These are phyloP conservation scores for Trametes gibbosa DNA, from an alignment of 768 basidiomycete species.

Conservation along the genomic window DNA sequence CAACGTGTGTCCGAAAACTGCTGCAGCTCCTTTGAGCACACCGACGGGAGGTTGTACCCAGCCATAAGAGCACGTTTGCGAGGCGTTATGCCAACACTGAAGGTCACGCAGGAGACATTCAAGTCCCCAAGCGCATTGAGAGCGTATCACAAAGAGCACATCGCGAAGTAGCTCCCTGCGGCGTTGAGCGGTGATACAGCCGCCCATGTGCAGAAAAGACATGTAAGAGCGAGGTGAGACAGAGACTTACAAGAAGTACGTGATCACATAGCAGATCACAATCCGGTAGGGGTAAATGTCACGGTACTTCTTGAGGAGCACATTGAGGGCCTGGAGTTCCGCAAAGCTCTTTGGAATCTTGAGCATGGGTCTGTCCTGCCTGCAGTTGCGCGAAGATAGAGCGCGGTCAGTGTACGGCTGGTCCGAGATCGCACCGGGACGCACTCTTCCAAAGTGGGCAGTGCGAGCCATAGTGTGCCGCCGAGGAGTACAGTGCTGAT, in stretches of 20 bases:
- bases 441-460: slow-evolving; percentile 77
- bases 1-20: background rate
- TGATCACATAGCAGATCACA: slow-evolving; percentile 80
- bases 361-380: slow-evolving; percentile 71
- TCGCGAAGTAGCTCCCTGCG: too few relatives aligned
- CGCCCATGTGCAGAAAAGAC: background rate
- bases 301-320: slow-evolving; percentile 86
- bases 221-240: background rate
- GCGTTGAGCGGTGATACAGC: background rate
- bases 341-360: slow-evolving; percentile 86
- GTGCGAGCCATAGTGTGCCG: slow-evolving; percentile 73
- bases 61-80: too few relatives aligned
- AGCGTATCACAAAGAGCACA: background rate
- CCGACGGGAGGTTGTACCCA: too few relatives aligned
- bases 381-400: slow-evolving; percentile 27
- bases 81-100: too few relatives aligned
- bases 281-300: slow-evolving; percentile 85
- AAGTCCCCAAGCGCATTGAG: too few relatives aligned
- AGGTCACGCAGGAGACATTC: too few relatives aligned
- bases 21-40: background rate
- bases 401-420: slow-evolving; percentile 3
- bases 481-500: slow-evolving; percentile 69
- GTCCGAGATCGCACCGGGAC: slow-evolving; percentile 30
- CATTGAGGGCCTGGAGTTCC: slow-evolving; percentile 83
- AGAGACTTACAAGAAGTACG: slow-evolving; percentile 84